Conservation (phyloP, 1,284 basidiomycete genomes). For the Porogramme epimiltina region DNA sequence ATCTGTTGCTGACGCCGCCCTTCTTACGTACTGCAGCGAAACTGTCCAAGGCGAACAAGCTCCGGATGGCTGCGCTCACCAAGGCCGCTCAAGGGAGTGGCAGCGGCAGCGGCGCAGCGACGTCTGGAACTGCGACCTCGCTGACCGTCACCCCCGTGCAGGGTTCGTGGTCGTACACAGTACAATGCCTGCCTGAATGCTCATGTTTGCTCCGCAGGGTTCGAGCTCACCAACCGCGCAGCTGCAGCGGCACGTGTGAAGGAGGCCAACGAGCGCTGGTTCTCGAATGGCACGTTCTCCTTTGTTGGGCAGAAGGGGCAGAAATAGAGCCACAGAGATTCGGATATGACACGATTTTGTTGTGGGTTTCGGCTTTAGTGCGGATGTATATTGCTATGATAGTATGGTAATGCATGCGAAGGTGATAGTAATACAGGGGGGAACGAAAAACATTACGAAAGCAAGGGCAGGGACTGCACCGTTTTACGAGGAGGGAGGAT, state of each 20-base stretch:
- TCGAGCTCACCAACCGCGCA: constrained; percentile 87
- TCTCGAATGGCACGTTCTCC: constrained; percentile 83
- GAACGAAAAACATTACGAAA: too few relatives aligned
- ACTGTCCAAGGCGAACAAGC: constrained; percentile 94
- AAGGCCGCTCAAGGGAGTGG: constrained; percentile 71
- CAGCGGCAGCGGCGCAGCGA: constrained; percentile 54
- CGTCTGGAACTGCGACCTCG: constrained; percentile 88
- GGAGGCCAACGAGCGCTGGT: constrained; percentile 93
- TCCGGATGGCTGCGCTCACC: constrained; percentile 83
- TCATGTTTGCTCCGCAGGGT: constrained; percentile 47
- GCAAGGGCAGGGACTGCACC: neutral
- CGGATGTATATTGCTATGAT: constrained; percentile 16
- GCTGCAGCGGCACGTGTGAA: constrained; percentile 81
- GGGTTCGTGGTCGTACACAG: constrained; percentile 52
- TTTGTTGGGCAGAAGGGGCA: constrained; percentile 72
- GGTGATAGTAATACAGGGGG: constrained; percentile 15
- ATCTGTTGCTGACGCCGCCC: constrained; percentile 4
- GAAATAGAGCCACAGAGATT: constrained; percentile 2
- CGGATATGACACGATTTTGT: neutral
- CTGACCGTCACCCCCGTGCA: constrained; percentile 96
- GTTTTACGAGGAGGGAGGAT: constrained; percentile 41
- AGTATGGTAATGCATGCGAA: constrained; percentile 17
- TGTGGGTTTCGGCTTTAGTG: neutral
- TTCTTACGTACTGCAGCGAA: constrained; percentile 63
- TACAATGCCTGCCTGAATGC: neutral